These are phyloP conservation scores for Coniella lustricola DNA, from an alignment of 2,329 filamentous ascomycete genomes.

Conservation along the genomic window DNA sequence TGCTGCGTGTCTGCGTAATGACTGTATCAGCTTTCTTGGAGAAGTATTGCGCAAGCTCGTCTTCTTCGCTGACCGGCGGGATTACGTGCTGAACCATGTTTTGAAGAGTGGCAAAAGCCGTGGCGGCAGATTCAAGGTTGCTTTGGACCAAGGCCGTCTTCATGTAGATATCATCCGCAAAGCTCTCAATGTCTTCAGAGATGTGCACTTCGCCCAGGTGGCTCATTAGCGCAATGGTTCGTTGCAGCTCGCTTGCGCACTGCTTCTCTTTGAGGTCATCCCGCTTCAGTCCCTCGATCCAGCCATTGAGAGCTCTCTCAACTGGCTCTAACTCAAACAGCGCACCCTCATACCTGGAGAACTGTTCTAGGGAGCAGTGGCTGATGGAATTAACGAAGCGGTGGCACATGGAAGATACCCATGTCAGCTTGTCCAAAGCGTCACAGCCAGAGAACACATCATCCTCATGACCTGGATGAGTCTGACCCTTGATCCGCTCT, in stretches of 20 bases:
- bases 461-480: conserved; percentile 64
- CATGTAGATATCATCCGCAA: conserved; percentile 76
- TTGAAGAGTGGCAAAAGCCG: conserved; percentile 56
- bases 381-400: conserved; percentile 77
- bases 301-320: conserved; percentile 79
- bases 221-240: conserved; percentile 78
- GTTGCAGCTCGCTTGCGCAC: conserved; percentile 72
- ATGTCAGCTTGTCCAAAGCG: conserved; percentile 76
- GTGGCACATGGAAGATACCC: conserved; percentile 76
- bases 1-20: conserved; percentile 68
- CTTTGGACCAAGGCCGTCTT: conserved; percentile 68
- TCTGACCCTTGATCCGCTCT: conserved; percentile 64
- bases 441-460: conserved; percentile 75
- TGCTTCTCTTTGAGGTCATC: conserved; percentile 83
- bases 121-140: conserved; percentile 71
- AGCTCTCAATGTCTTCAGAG: conserved; percentile 59
- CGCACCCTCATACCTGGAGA: conserved; percentile 70
- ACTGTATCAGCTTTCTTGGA: conserved; percentile 63
- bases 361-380: conserved; percentile 70
- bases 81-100: conserved; percentile 62
- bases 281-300: conserved; percentile 75
- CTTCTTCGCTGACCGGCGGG: conserved; percentile 50
- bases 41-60: conserved; percentile 57
- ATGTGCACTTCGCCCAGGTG: conserved; percentile 81
- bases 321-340: conserved; percentile 86